Evolutionary conservation across 805 yeast species (phyloP), one percentile per base, ranked within the genome.

Genomic region (Candida glaebosa): DNA sequence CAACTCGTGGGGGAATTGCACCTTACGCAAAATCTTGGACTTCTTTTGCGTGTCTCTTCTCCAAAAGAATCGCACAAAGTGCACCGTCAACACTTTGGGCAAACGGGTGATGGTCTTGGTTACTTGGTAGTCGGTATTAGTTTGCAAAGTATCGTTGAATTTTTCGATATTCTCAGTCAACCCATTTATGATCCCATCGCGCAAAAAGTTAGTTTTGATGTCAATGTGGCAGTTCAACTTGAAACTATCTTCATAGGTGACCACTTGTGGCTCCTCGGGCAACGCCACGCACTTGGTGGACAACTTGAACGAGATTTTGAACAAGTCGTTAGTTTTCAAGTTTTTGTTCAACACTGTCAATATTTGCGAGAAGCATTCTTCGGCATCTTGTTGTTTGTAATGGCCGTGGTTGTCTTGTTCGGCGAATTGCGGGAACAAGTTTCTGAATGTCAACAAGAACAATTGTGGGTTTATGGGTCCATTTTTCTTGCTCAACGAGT

Each of bases 311-410:
- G 73, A 71, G 35, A 95, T 70, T 36, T 77, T 79, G 59, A 90
- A 84, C 47, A 73, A 71, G 44, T 75, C 75, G 39, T 79, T 78
- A 30, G 80, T 61, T 16, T 78, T 73, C 18, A 75, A 72, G 9
- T 71, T 74, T 17, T 62, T 54, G 28, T 74, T 61, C 45, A 87
- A 61, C 24, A 73, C 64, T 26, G 69, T 65, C 47, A 90, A 64
- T 38, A 93, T 74, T 60, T 85, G 91, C 5, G 96, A 83, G 65
- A 81, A 89, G 14, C 91, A 85, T 61, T 93, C 99, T 67, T 93
- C 99, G 0, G 99, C 99, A 69, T 93, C 99, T 66, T 93, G 99
- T 67, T 93, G 99, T 63, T 87, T 89, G 58, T 76, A 85, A 42
- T 75, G 66, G 1, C 97, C 97, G 37, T 56, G 63, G 20, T 69